A percentile compares a stretch with the other conserved stretches of the same genome.
These are phyloP conservation scores for Diophrys sp. DNA, from an alignment of 73 alveolate genomes.

Conservation along the genomic window DNA sequence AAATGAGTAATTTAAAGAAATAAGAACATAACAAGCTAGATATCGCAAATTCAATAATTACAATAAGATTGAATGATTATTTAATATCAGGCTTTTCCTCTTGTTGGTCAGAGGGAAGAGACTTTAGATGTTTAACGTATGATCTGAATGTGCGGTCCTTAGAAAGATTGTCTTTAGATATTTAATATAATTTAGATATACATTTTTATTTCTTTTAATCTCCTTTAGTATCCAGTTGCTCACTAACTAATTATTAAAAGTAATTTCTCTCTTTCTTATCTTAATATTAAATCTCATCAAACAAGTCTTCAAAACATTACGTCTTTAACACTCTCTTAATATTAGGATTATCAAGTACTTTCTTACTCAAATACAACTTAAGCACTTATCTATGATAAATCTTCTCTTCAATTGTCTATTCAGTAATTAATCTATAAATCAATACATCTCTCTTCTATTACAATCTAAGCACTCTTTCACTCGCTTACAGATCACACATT, in stretches of 20 bases:
- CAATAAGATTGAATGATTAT: no score
- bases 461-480: slow-evolving; percentile 73
- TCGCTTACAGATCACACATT: slow-evolving; percentile 72
- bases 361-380: slow-evolving; percentile 69
- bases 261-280: no score
- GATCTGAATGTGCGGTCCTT: slow-evolving; percentile 22
- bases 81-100: no score
- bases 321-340: slow-evolving; percentile 62
- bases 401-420: slow-evolving; percentile 75
- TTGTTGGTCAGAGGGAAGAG: not conserved
- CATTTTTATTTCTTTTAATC: slow-evolving; percentile 3
- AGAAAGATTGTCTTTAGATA: slow-evolving; percentile 8
- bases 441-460: slow-evolving; percentile 68
- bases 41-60: not conserved
- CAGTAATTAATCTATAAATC: slow-evolving; percentile 59
- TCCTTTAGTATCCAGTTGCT: not conserved
- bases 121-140: slow-evolving; percentile 9
- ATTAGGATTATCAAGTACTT: slow-evolving; percentile 69
- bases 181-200: slow-evolving; percentile 8
- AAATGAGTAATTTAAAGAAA: not conserved
- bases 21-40: not conserved
- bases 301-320: slow-evolving; percentile 1
- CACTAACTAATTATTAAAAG: no score
- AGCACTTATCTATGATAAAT: slow-evolving; percentile 74
- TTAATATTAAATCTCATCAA: not conserved